Base-by-base conservation (phyloP, 192 early-diverging fungal species). In the Fimicolochytrium jonesii region DNA sequence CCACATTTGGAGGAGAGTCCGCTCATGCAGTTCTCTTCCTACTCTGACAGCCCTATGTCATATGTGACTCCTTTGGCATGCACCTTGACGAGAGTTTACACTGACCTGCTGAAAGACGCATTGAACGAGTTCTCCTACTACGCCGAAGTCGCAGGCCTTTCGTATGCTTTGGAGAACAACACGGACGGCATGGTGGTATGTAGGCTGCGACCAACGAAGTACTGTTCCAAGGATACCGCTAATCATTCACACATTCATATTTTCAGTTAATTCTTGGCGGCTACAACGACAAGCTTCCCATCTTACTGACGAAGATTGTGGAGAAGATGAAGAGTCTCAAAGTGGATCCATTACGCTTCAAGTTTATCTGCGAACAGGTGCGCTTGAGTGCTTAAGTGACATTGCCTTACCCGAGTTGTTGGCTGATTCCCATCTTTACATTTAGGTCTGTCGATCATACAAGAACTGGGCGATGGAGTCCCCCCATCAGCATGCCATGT, bases 91-190 rank as follows among this genome's bases (percentile, higher is more conserved):
- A 70, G 79, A 23, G 78, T 96, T 29, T 93, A 88, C 67, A 82
- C 85, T 25, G 82, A 88, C 56, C 59, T 95, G 9, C 70, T 95
- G 44, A 86, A 87, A 58, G 93, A 98, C 72, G 77, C 80, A 23
- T 69, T 98, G 59, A 89, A 82, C 67, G 91, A 95, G 60, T 86
- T 87, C 58, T 83, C 90, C 0, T 97, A 98, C 68, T 89, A 91
- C 63, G 96, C 94, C 10, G 85, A 88, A 64, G 80, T 92, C 1
- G 92, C 93, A 4, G 96, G 92, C 4, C 67, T 97, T 36, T 78
- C 74, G 56, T 96, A 90, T 50, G 79, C 78, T 31, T 74, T 93
- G 57, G 80, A 86, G 50, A 83, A 84, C 58, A 79, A 76, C 35
- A 70, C 84, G 17, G 87, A 93, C 46, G 78, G 78, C 20, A 60